Evolutionary conservation across 345 rosid species (phyloP).

Genomic region (Viola odorata): DNA sequence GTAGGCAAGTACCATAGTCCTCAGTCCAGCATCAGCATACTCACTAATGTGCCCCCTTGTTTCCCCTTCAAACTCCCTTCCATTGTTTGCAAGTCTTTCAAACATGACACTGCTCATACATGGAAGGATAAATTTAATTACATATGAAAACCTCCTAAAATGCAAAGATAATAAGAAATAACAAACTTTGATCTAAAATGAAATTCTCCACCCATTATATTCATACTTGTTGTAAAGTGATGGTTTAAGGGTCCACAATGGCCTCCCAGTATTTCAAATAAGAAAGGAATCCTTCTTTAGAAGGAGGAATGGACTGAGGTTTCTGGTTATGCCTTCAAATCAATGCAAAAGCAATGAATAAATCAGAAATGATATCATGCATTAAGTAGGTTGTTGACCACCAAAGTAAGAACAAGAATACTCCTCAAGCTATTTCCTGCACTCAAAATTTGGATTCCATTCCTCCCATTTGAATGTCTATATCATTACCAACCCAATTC

Average conservation of each 20-base stretch:
- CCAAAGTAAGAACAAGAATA: no score
- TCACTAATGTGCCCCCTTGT: slow-evolving; percentile 11
- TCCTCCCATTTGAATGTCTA: no score
- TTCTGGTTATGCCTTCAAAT: no score
- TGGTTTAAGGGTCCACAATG: not conserved
- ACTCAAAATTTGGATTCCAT: not conserved
- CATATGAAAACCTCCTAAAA: not conserved
- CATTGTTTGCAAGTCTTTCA: slow-evolving; percentile 8
- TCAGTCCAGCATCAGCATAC: slow-evolving; percentile 10
- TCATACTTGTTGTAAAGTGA: not conserved
- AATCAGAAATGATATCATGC: no score
- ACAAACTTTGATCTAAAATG: no score
- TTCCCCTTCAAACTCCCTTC: not conserved
- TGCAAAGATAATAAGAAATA: no score
- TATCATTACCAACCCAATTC: no score
- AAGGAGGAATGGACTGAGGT: not conserved
- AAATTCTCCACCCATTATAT: no score
- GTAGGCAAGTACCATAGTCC: slow-evolving; percentile 14
- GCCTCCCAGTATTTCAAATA: no score
- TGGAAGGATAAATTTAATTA: not conserved
- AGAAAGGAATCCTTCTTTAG: no score
- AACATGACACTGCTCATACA: slow-evolving; percentile 8
- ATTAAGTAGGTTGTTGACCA: no score
- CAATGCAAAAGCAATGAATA: no score
- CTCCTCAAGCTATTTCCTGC: not conserved